These are phyloP conservation scores for Saturnispora halmiae DNA, from an alignment of 805 yeast species.

Conservation along the genomic window DNA sequence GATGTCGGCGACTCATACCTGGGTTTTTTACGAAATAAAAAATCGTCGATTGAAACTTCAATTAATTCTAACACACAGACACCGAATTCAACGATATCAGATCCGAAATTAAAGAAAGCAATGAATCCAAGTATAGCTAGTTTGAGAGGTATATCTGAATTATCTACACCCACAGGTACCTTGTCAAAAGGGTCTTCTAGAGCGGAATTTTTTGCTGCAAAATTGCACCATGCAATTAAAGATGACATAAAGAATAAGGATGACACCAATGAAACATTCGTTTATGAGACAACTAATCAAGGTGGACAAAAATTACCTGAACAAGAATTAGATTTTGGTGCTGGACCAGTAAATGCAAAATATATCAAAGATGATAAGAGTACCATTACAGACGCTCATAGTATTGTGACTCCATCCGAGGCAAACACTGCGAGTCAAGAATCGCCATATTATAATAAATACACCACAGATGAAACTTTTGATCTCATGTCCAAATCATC, in stretches of 20 bases:
- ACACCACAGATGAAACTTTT: slow-evolving; percentile 11
- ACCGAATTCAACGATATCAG: slow-evolving; percentile 4
- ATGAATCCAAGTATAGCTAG: slow-evolving; percentile 23
- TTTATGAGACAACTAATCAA: slow-evolving; percentile 60
- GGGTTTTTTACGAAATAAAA: slow-evolving; percentile 6
- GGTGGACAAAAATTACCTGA: slow-evolving; percentile 15
- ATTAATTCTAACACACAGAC: background rate
- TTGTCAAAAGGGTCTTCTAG: slow-evolving; percentile 46
- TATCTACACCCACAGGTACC: slow-evolving; percentile 28
- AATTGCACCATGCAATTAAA: slow-evolving; percentile 86
- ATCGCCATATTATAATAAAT: slow-evolving; percentile 8
- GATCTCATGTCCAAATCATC: slow-evolving; percentile 19
- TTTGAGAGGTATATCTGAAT: slow-evolving; percentile 20
- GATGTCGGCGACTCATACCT: slow-evolving; percentile 8
- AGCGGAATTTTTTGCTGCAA: slow-evolving; percentile 92
- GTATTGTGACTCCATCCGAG: slow-evolving; percentile 5
- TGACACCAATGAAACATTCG: slow-evolving; percentile 92
- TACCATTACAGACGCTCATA: slow-evolving; percentile 5
- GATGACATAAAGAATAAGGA: slow-evolving; percentile 62
- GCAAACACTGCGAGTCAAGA: slow-evolving; percentile 2
- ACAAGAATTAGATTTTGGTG: slow-evolving; percentile 7
- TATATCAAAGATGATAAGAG: slow-evolving; percentile 1
- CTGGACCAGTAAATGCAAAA: slow-evolving; percentile 1
- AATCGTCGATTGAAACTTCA: slow-evolving; percentile 1
- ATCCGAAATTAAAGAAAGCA: slow-evolving; percentile 13